Conservation (phyloP, 768 basidiomycete genomes). For the Mycena capillaripes region DNA sequence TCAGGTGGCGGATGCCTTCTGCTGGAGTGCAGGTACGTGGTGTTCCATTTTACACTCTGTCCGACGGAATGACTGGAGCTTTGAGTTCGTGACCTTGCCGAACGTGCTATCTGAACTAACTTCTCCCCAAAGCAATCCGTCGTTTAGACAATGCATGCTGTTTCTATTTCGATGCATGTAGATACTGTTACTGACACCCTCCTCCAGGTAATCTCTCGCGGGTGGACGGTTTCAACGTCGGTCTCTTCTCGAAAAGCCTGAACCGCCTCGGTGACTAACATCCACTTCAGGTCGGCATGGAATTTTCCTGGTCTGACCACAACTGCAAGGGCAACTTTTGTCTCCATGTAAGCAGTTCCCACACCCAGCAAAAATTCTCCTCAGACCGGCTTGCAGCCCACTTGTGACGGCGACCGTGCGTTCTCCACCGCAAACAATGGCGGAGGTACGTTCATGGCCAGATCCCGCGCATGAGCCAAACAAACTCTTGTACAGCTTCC, state of each 20-base stretch:
- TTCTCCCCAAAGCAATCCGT: background rate
- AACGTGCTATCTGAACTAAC: background rate
- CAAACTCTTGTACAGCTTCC: background rate
- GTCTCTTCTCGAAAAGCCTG: background rate
- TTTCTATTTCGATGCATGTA: too few relatives aligned
- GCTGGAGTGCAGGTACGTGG: too few relatives aligned
- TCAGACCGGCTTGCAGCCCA: background rate
- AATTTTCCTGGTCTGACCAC: background rate
- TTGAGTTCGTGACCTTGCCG: background rate
- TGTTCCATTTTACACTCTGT: too few relatives aligned
- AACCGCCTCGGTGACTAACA: background rate
- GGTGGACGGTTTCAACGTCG: background rate
- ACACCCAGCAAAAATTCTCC: background rate
- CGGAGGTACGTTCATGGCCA: background rate
- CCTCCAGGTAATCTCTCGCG: background rate
- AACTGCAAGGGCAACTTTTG: background rate
- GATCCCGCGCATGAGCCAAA: background rate
- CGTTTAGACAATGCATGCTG: background rate
- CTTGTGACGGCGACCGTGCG: background rate
- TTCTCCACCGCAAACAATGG: background rate
- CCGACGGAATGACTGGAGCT: background rate
- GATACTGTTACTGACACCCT: background rate
- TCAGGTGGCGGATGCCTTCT: too few relatives aligned
- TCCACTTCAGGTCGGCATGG: background rate
- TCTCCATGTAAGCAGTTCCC: background rate